Evolutionary conservation across 2,329 filamentous ascomycete genomes (phyloP), one percentile per base, ranked within the genome.

Genomic region (Diplodia seriata): DNA sequence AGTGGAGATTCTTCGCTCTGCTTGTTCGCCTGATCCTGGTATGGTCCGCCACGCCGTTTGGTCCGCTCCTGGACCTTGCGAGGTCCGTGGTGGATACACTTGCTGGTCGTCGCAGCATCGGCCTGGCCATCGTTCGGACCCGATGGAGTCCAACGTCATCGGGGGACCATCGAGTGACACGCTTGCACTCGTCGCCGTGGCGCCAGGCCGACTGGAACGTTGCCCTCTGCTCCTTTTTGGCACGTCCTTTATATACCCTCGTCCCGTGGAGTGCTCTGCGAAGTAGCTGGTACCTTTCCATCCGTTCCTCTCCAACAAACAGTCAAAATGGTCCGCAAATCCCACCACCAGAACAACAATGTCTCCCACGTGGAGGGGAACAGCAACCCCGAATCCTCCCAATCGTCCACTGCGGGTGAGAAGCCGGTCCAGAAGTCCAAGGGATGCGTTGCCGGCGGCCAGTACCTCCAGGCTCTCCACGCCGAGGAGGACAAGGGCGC

Each of bases 401-500:
- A 67, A 15, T 59, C 55, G 8, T 67, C 66, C 18, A 62, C 55
- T 20, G 51, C 29, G 20, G 43, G 23, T 14, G 20, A 18, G 33
- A 65, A 54, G 11, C 12, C 36, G 9, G 43, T 14, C 62, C 31
- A 38, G 20, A 67, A 62, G 36, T 36, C 55, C 40, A 70, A 72
- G 15, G 80, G 80, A 29, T 73, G 80, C 18, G 74, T 83, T 38
- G 76, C 75, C 40, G 81, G 81, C 68, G 80, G 80, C 43, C 76
- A 75, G 56, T 80, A 76, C 68, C 70, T 77, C 49, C 71, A 77
- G n/a, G 72, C 74, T 18, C 70, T 75, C 31, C 72, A 77, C 62
- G 77, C 75, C 55, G 67, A 68, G 31, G 59, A 50, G 9, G 50
- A 55, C 50, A 68, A 63, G 38, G 59, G 57, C 2, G 20, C 50